A percentile compares a stretch with the other conserved stretches of the same genome.
Evolutionary conservation across 345 rosid species (phyloP).

Genomic region (Raphanus raphanistrum): DNA sequence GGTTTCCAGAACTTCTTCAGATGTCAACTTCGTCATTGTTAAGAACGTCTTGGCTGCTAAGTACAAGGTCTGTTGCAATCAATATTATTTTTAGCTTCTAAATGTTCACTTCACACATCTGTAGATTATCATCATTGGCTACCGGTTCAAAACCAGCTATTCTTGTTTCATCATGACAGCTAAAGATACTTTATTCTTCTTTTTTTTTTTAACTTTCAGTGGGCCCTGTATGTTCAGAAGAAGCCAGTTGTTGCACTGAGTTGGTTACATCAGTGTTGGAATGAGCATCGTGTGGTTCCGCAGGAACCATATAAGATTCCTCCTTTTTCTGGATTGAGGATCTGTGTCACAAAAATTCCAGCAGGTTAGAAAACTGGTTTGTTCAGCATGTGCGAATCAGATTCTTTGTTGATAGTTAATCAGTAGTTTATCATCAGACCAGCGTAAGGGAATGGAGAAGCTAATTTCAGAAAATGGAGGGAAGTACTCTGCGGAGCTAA

Average conservation of each 20-base stretch:
- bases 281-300: conserved; percentile 92
- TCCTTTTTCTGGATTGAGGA: conserved; percentile 83
- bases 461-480: conserved; percentile 71
- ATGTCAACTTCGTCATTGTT: conserved; percentile 79
- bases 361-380: conserved; percentile 53
- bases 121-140: conserved; percentile 29
- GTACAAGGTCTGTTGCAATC: conserved; percentile 66
- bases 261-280: conserved; percentile 90
- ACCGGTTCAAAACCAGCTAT: conserved; percentile 24
- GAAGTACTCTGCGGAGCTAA: conserved; percentile 77
- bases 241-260: conserved; percentile 73
- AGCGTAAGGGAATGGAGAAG: conserved; percentile 76
- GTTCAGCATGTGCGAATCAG: conserved; percentile 18
- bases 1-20: conserved; percentile 57
- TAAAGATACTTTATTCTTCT: conserved; percentile 8
- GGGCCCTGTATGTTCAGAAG: conserved; percentile 80
- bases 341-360: conserved; percentile 73
- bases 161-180: not conserved
- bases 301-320: conserved; percentile 84
- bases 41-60: conserved; percentile 93
- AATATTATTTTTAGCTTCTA: conserved; percentile 19
- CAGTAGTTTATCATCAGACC: conserved; percentile 51
- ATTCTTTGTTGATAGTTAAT: conserved; percentile 32
- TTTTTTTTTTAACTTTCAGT: conserved; percentile 50
- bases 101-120: conserved; percentile 21